These are phyloP conservation scores for Pezizomycotina sp. DNA, from an alignment of 2,329 filamentous ascomycete species.

Conservation along the genomic window DNA sequence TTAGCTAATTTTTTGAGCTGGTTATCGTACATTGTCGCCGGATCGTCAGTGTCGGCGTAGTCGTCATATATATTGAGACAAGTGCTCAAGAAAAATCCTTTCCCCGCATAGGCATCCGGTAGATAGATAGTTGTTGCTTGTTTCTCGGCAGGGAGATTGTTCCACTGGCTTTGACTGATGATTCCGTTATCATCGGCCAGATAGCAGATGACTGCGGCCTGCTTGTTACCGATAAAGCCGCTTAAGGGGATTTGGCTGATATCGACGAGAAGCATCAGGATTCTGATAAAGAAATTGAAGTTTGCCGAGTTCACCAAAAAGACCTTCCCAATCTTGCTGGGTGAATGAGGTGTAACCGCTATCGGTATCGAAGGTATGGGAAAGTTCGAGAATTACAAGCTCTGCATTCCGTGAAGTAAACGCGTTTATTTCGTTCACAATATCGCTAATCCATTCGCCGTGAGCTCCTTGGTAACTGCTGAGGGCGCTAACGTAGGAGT, in stretches of 20 bases:
- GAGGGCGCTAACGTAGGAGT: constrained; percentile 28
- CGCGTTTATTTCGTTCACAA: constrained; percentile 33
- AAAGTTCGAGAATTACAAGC: constrained; percentile 35
- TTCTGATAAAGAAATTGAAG: constrained; percentile 30
- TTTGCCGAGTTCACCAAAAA: constrained; percentile 31
- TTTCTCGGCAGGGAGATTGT: too few relatives aligned
- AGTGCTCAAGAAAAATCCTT: constrained; percentile 28
- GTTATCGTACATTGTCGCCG: constrained; percentile 27
- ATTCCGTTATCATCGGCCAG: constrained; percentile 26
- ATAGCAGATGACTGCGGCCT: constrained; percentile 28
- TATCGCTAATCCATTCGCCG: constrained; percentile 32
- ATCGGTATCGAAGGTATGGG: constrained; percentile 32
- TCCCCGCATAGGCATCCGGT: too few relatives aligned
- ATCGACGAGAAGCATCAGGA: constrained; percentile 25
- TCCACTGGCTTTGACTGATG: too few relatives aligned
- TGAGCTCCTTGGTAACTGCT: constrained; percentile 32
- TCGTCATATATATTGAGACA: constrained; percentile 29
- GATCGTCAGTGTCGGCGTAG: constrained; percentile 27
- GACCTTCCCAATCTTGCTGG: constrained; percentile 30
- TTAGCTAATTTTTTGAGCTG: constrained; percentile 28
- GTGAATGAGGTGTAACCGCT: constrained; percentile 29
- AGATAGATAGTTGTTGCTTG: too few relatives aligned
- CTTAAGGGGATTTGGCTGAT: constrained; percentile 27
- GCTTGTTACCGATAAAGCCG: constrained; percentile 29
- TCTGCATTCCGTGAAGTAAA: constrained; percentile 34